These are phyloP conservation scores for Phoma sp. DNA, from an alignment of 2,329 filamentous ascomycete genomes.

Conservation along the genomic window DNA sequence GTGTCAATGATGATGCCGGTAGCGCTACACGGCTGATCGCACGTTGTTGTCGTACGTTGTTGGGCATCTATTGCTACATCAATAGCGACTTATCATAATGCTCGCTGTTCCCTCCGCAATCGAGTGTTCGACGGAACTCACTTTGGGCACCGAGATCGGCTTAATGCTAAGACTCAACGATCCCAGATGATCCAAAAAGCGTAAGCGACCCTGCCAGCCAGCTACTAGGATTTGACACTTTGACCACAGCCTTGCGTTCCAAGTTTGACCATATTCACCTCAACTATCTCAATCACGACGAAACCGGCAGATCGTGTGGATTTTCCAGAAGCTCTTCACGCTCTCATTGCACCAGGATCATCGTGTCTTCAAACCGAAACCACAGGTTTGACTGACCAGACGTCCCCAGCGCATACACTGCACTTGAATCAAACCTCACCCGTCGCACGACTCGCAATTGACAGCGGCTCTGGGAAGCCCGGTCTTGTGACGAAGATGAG, in stretches of 20 bases:
- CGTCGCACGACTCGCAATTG: conserved; percentile 14
- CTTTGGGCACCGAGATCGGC: conserved; percentile 6
- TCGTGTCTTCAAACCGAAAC: conserved; percentile 12
- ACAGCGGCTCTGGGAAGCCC: conserved; percentile 13
- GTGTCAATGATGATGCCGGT: not conserved
- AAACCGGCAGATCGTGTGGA: not conserved
- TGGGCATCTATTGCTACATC: conserved; percentile 12
- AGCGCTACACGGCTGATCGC: not conserved
- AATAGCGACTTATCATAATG: not conserved
- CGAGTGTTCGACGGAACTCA: not conserved
- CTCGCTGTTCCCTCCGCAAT: not conserved
- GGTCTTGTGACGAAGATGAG: conserved; percentile 9
- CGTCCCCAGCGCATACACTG: conserved; percentile 5
- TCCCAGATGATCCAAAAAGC: not conserved
- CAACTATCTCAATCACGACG: not conserved
- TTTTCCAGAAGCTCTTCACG: conserved; percentile 6
- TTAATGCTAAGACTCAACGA: not conserved
- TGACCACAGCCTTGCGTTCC: conserved; percentile 2
- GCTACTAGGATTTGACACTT: not conserved
- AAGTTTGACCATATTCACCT: not conserved
- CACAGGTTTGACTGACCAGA: conserved; percentile 21
- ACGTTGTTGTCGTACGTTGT: not conserved
- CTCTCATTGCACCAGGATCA: conserved; percentile 3
- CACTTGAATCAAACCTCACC: conserved; percentile 6
- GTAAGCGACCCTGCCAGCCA: not conserved